Evolutionary conservation across 2,329 filamentous ascomycete genomes (phyloP), one percentile per base, ranked within the genome.

Genomic region (Cladophialophora yegresii): DNA sequence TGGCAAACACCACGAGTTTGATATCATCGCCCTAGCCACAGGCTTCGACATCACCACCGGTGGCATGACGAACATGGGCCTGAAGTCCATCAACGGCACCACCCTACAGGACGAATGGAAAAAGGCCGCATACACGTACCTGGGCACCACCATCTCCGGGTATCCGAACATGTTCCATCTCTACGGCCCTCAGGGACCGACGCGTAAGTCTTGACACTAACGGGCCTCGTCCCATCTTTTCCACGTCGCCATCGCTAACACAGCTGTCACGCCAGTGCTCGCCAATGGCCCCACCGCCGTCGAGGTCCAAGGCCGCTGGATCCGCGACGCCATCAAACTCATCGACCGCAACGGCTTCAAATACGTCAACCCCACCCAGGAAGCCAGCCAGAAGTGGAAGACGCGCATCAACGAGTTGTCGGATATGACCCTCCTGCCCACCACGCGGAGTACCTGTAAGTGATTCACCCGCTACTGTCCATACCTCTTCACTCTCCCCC

Each of bases 291-390:
- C 86, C 0, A 79, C 82, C 0, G 79, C 76, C 1, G 79, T 83
- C 16, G 83, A 86, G 68, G 69, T 84, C 0, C 85, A 88, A 70
- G 85, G 83, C 2, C 76, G 82, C 0, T 87, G 84, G 84, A 71
- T 72, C 61, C 76, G 77, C 16, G 80, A 83, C 54, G 72, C 73
- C 50, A 84, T 88, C 58, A 74, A 76, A 40, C 81, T 85, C 70
- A 87, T 86, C 67, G 72, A 78, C 62, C 66, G 69, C 1, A 74
- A 82, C 32, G 74, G 75, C 1, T 74, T 85, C 71, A 80, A 80
- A 68, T 83, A 81, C 65, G 79, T 87, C 54, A 79, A 86, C 64
- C 78, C 83, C 0, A 80, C 76, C 43, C 54, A 67, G 0, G 80
- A 84, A 55, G 81, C 81, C 0, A 77, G 80, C 12, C 70, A 78